These are phyloP conservation scores for Wickerhamomyces tratensis DNA, from an alignment of 805 yeast genomes.

Conservation along the genomic window DNA sequence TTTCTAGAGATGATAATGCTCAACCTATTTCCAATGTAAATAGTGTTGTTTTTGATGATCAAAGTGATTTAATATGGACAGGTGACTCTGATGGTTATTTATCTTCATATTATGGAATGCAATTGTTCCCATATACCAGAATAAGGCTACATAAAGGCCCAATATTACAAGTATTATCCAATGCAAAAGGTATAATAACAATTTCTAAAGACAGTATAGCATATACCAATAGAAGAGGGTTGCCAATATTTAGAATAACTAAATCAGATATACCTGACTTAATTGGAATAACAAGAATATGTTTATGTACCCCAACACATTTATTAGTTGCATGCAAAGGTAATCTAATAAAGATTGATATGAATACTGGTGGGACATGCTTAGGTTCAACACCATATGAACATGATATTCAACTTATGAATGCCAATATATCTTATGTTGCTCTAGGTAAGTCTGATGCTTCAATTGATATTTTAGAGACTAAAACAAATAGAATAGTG, in stretches of 20 bases:
- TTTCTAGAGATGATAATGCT: not conserved
- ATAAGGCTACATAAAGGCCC: slow-evolving; percentile 41
- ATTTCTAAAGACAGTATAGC: slow-evolving; percentile 42
- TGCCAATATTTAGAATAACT: slow-evolving; percentile 26
- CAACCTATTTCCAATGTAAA: slow-evolving; percentile 5
- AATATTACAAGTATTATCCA: slow-evolving; percentile 42
- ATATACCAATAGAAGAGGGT: slow-evolving; percentile 49
- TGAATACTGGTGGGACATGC: slow-evolving; percentile 24
- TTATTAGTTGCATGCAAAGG: slow-evolving; percentile 34
- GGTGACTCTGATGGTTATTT: slow-evolving; percentile 57
- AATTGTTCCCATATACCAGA: slow-evolving; percentile 42
- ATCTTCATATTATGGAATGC: slow-evolving; percentile 20
- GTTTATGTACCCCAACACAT: slow-evolving; percentile 27
- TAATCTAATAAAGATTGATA: slow-evolving; percentile 33
- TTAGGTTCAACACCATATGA: slow-evolving; percentile 29
- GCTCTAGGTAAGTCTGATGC: slow-evolving; percentile 55
- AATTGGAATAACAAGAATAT: slow-evolving; percentile 27
- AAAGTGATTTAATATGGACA: slow-evolving; percentile 76
- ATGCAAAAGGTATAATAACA: slow-evolving; percentile 49
- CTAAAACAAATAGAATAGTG: slow-evolving; percentile 34
- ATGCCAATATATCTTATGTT: slow-evolving; percentile 41
- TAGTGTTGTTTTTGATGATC: slow-evolving; percentile 48
- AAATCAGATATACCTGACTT: slow-evolving; percentile 25
- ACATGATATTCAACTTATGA: slow-evolving; percentile 36
- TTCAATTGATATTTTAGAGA: slow-evolving; percentile 54